These are phyloP conservation scores for Plantago major DNA, from an alignment of 257 asterid species.

Conservation along the genomic window DNA sequence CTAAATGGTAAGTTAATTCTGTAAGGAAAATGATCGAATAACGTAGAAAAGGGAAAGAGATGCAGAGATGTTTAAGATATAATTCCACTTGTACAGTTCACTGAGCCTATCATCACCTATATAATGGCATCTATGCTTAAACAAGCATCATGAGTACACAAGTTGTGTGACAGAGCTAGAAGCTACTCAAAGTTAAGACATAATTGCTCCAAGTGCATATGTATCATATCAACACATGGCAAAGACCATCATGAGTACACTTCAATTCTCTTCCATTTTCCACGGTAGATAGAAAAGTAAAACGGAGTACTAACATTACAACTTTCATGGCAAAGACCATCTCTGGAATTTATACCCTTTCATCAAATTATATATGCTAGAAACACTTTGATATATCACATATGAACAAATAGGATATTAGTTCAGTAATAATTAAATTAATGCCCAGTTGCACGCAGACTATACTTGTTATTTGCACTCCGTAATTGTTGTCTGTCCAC, in stretches of 20 bases:
- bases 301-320: constrained; percentile 2
- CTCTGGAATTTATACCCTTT: constrained; percentile 8
- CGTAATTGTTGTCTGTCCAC: constrained; percentile 86
- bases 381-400: constrained; percentile 2
- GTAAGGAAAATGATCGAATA: too few species aligned
- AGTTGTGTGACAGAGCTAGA: neutral
- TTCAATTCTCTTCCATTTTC: constrained; percentile 3
- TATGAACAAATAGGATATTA: constrained; percentile 7
- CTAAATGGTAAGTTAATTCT: too few species aligned
- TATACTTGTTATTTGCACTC: constrained; percentile 85
- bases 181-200: neutral
- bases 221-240: neutral
- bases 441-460: constrained; percentile 13
- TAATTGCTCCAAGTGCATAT: neutral
- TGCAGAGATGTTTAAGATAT: too few species aligned
- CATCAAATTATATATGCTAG: constrained; percentile 5
- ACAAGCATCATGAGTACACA: too few species aligned
- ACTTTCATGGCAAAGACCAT: constrained; percentile 13
- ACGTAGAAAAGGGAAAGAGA: too few species aligned
- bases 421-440: neutral
- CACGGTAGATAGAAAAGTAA: constrained; percentile 8
- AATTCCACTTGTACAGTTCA: too few species aligned
- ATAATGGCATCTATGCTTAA: too few species aligned
- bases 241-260: neutral
- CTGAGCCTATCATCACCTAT: too few species aligned